Percentiles rank a stretch among this genome's conserved stretches.
Conservation (phyloP, 1,139 yeast genomes). For the Yamadazyma blattariae region DNA sequence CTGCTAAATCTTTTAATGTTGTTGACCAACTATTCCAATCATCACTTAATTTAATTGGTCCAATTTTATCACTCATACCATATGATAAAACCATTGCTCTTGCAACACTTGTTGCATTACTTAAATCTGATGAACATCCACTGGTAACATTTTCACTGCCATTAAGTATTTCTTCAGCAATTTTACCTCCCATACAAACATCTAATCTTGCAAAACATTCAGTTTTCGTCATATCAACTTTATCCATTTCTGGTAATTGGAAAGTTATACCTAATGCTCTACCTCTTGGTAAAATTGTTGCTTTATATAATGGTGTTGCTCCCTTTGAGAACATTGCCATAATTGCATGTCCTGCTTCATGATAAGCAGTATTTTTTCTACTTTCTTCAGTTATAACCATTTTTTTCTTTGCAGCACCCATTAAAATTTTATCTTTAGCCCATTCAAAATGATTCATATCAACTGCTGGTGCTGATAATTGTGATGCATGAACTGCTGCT, state of each 20-base stretch:
- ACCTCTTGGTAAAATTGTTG: constrained; percentile 95
- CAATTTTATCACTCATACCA: constrained; percentile 94
- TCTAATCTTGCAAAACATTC: constrained; percentile 92
- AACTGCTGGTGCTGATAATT: constrained; percentile 84
- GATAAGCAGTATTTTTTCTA: constrained; percentile 91
- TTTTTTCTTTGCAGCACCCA: constrained; percentile 97
- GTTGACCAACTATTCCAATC: constrained; percentile 96
- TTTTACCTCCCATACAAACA: constrained; percentile 98
- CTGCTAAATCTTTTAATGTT: constrained; percentile 83
- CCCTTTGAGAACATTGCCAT: constrained; percentile 94
- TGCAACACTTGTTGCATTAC: constrained; percentile 88
- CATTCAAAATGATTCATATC: constrained; percentile 93
- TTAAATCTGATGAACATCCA: constrained; percentile 90
- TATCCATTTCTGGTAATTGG: constrained; percentile 98
- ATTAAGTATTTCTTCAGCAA: constrained; percentile 90
- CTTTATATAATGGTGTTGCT: constrained; percentile 96
- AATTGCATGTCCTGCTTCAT: constrained; percentile 99
- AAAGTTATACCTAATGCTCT: constrained; percentile 94
- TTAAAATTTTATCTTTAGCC: constrained; percentile 96
- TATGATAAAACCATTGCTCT: constrained; percentile 95
- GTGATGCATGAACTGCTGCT: constrained; percentile 97
- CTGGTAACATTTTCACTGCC: constrained; percentile 92
- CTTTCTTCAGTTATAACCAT: constrained; percentile 97
- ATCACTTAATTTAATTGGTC: constrained; percentile 85
- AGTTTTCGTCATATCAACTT: constrained; percentile 84